These are phyloP conservation scores for Ogataea populi-albae DNA, from an alignment of 805 yeast species.

Conservation along the genomic window DNA sequence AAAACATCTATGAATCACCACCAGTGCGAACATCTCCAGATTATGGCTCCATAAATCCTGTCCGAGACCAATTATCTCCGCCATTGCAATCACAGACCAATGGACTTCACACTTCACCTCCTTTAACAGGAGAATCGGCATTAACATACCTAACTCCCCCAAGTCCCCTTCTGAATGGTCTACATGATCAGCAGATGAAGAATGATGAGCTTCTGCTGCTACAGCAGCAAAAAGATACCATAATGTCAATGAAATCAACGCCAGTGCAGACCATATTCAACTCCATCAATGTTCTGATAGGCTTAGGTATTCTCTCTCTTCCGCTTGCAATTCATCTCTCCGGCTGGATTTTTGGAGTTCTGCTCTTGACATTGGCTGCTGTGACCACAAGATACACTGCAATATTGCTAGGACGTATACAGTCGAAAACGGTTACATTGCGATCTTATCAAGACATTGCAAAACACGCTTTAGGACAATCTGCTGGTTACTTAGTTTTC, in stretches of 20 bases:
- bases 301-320: constrained; percentile 70
- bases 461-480: constrained; percentile 43
- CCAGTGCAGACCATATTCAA: constrained; percentile 75
- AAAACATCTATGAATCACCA: background rate
- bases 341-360: constrained; percentile 60
- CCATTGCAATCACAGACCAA: background rate
- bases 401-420: constrained; percentile 48
- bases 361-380: constrained; percentile 43
- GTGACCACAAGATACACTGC: constrained; percentile 54
- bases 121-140: background rate
- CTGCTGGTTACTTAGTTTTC: constrained; percentile 43
- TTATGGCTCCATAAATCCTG: background rate
- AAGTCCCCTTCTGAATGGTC: background rate
- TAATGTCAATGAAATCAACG: constrained; percentile 46
- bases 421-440: constrained; percentile 38
- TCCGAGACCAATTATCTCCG: background rate
- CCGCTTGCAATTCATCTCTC: constrained; percentile 67
- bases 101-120: background rate
- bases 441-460: constrained; percentile 63
- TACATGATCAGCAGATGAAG: constrained; percentile 2
- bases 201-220: constrained; percentile 4
- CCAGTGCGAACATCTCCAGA: constrained; percentile 1
- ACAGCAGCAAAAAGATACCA: constrained; percentile 5
- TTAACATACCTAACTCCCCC: constrained; percentile 3
- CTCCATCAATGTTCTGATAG: constrained; percentile 72